phyloP scores from a whole-genome alignment of 805 yeast species.

The Suhomyces kilbournensis region DNA sequence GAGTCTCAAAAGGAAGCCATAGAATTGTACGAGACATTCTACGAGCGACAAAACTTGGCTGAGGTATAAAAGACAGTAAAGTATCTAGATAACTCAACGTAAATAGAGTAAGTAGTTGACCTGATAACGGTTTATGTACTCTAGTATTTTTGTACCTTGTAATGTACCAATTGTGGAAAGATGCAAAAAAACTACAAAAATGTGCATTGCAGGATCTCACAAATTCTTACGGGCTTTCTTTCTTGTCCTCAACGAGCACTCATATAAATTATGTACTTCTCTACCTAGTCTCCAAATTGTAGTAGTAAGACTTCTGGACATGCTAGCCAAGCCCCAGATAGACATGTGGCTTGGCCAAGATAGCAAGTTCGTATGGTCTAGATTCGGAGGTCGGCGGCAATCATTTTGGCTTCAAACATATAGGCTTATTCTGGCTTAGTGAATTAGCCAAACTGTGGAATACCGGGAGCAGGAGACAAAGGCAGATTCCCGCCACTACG shows the following conservation, averaged over 20 bases:
- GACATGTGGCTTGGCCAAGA: neutral
- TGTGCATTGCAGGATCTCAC: neutral
- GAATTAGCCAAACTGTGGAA: neutral
- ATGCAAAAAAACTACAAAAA: neutral
- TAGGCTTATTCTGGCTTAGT: neutral
- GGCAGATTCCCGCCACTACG: neutral
- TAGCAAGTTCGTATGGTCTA: neutral
- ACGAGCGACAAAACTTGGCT: conserved; percentile 45
- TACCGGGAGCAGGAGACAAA: neutral
- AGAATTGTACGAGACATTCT: conserved; percentile 86
- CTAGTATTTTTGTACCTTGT: neutral
- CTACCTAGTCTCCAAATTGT: neutral
- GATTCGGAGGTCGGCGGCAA: neutral
- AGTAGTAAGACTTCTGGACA: neutral
- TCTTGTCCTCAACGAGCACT: no score
- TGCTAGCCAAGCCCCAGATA: neutral
- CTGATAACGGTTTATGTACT: no score
- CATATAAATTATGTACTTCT: neutral
- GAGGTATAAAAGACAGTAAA: neutral
- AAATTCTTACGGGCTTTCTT: no score
- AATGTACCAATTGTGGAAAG: no score
- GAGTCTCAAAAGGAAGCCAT: conserved; percentile 92
- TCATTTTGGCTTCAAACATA: neutral
- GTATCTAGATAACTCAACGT: neutral
- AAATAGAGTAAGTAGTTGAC: neutral